Conservation (phyloP, 768 basidiomycete genomes). For the Baorangia bicolor region DNA sequence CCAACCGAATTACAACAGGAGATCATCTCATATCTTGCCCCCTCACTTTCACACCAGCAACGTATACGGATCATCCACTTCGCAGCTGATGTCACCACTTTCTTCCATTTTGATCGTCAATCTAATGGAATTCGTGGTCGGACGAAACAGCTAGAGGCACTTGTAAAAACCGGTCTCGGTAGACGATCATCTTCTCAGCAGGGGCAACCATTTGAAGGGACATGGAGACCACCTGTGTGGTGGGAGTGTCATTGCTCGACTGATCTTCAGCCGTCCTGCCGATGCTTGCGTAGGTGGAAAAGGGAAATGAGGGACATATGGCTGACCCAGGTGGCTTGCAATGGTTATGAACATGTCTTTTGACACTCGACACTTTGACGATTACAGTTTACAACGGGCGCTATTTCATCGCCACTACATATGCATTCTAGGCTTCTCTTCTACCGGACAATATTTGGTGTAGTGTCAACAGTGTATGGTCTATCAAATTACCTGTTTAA, state of each 20-base stretch:
- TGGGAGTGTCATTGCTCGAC: constrained; percentile 33
- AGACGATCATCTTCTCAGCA: constrained; percentile 10
- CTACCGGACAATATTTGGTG: constrained; percentile 12
- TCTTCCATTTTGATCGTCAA: constrained; percentile 37
- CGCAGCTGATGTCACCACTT: constrained; percentile 46
- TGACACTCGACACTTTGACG: constrained; percentile 1
- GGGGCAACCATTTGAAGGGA: constrained; percentile 27
- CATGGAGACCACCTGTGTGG: constrained; percentile 35
- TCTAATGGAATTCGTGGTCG: constrained; percentile 12
- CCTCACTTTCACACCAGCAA: constrained; percentile 54
- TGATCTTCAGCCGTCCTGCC: constrained; percentile 22
- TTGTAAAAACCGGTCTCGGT: constrained; percentile 5
- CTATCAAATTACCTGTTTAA: constrained; percentile 1
- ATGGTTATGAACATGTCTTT: constrained; percentile 38
- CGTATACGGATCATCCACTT: constrained; percentile 52
- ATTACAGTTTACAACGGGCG: constrained; percentile 1
- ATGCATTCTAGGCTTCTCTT: neutral
- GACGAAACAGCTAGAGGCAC: neutral
- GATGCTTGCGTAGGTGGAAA: constrained; percentile 36
- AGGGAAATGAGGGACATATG: constrained; percentile 45
- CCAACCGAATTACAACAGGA: constrained; percentile 59
- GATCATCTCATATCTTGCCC: constrained; percentile 58
- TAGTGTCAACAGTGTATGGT: neutral
- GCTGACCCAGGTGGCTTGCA: constrained; percentile 47
- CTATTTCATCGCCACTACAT: neutral